Base-by-base conservation (phyloP, 2,329 filamentous ascomycete genomes). In the Fonsecaea monophora region DNA sequence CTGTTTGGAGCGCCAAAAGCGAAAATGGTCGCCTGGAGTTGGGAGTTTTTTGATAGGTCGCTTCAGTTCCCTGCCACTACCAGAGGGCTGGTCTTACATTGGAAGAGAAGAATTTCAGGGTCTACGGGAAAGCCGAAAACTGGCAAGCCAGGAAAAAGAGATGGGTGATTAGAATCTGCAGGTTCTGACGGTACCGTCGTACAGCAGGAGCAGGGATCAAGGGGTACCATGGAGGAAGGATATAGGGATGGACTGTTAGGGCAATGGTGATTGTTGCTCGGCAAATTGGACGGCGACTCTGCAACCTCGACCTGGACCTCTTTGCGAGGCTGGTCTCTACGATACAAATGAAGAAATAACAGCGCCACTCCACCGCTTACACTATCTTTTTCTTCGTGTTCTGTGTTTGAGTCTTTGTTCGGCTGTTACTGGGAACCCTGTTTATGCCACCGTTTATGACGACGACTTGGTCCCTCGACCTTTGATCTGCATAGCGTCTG, bases 1-100 rank as follows among this genome's bases (percentile, higher is more conserved):
- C 45, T 55, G 5, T 60, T 55, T 65, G 45, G 42, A 53, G 55
- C 56, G 48, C n/a, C 2, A 65, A 65, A 65, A 60, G 62, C 62
- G 55, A 32, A 61, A 30, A 61, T 61, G 45, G 30, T 58, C 35
- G 53, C 54, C 32, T 55, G 56, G 55, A 53, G 32, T 60, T 60
- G 40, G 48, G 40, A 18, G 40, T 30, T 32, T 63, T 58, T 48
- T 32, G 35, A 25, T 40, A n/a, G 25, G 48, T 53, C 32, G 15
- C 37, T 45, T 45, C 45, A 25, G n/a, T 37, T n/a, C 30, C 30
- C 30, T 55, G 30, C 53, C 9, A 21, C 21, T 10, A 50, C 18
- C 45, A 50, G 45, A 50, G 45, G 45, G 45, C 40, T 50, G 45
- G 18, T 50, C 18, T 50, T 50, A 50, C 45, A 50, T 25, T 50